Base-by-base conservation (phyloP, 2,329 filamentous ascomycete species). In the Mycosphaerella sp. region DNA sequence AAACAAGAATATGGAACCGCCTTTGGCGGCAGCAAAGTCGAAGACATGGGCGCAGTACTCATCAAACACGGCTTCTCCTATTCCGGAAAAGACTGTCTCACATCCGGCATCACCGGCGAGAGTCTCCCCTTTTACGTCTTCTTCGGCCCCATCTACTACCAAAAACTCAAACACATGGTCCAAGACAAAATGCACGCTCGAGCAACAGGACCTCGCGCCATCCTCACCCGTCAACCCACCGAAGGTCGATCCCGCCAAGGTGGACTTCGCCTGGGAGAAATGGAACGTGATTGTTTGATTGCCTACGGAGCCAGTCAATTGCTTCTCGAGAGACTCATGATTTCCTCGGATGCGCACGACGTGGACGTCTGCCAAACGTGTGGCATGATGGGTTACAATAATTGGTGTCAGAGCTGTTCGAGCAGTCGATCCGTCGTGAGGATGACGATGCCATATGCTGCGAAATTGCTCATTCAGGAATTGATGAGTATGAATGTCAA, bases 81-180 rank as follows among this genome's bases (percentile, higher is more conserved):
- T 80, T 89, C 92, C 53, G 93, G 95, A 63, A 98, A 98, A 69
- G 93, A 98, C 70, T 95, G 91, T 73, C 85, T 98, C 59, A 97
- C 93, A 0, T 91, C 85, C 0, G 93, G 93, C 36, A 92, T 96
- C 68, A 97, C 93, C 0, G 95, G 93, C 65, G 93, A 98, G 73
- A 83, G 88, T 0, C 79, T 97, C 5, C 90, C 95, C 60, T 91
- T 91, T 10, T 97, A 97, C 73, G 90, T 98, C 68, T 98, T 97
- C 79, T 95, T 95, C 70, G 93, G 93, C 0, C 93, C 93, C 9
- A 98, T 98, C 73, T 98, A 95, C 77, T 98, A 98, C 77, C 93
- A 98, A 77, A 95, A 95, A 62, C 82, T 98, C 61, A 98, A 98
- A 80, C 93, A 98, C 79, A 98, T 98, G 93, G 93, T 98, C 3